Percentiles rank a stretch among this genome's conserved stretches.
Conservation (phyloP, 495 filamentous ascomycete species). For the Penicillium paxilli region DNA sequence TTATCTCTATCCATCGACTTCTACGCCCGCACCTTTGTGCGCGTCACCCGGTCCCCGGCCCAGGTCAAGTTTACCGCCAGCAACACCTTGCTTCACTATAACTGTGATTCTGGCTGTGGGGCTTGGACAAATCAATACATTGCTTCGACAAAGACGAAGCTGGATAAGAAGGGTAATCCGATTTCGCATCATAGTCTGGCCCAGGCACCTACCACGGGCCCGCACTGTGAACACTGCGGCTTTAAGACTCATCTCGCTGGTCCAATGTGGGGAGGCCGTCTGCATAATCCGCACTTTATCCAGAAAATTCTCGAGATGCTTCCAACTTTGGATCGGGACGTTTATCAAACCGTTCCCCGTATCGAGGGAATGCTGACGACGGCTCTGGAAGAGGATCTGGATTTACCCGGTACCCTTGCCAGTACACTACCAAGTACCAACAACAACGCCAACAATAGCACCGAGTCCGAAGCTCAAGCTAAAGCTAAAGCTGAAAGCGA, state of each 20-base stretch:
- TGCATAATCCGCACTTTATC: slow-evolving; percentile 83
- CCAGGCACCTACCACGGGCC: slow-evolving; percentile 61
- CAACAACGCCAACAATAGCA: neutral
- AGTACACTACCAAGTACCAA: slow-evolving; percentile 10
- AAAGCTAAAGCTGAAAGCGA: no score
- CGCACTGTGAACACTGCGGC: slow-evolving; percentile 77
- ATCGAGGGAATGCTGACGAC: slow-evolving; percentile 91
- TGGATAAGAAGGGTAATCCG: slow-evolving; percentile 66
- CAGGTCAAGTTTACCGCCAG: slow-evolving; percentile 86
- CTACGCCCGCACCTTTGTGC: slow-evolving; percentile 89
- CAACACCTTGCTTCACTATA: slow-evolving; percentile 91
- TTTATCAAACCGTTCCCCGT: slow-evolving; percentile 75
- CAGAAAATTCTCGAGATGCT: slow-evolving; percentile 69
- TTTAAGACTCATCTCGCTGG: slow-evolving; percentile 83
- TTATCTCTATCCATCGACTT: slow-evolving; percentile 94
- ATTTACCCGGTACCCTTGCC: slow-evolving; percentile 14
- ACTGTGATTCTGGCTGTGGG: slow-evolving; percentile 85
- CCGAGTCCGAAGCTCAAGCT: slow-evolving; percentile 10
- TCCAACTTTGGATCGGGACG: slow-evolving; percentile 55
- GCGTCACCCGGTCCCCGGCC: slow-evolving; percentile 71
- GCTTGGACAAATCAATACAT: slow-evolving; percentile 80
- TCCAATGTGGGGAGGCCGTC: slow-evolving; percentile 90
- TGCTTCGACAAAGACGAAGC: slow-evolving; percentile 59
- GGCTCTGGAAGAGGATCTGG: slow-evolving; percentile 72
- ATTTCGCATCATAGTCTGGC: slow-evolving; percentile 76